These are phyloP conservation scores for Pestalotiopsis sp. DNA, from an alignment of 2,329 filamentous ascomycete genomes.

Conservation along the genomic window DNA sequence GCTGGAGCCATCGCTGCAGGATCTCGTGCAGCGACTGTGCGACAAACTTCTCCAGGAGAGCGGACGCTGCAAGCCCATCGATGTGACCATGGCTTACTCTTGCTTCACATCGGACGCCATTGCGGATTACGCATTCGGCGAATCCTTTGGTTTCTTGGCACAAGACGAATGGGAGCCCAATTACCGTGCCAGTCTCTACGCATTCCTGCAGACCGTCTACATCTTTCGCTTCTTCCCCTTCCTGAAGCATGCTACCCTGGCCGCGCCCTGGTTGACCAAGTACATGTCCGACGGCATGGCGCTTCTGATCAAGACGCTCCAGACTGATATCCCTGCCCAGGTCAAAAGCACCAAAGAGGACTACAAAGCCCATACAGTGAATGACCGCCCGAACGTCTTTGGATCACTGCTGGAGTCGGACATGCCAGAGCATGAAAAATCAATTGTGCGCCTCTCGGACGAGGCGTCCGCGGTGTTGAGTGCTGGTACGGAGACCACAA, in stretches of 20 bases:
- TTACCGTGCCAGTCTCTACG: slow-evolving; percentile 26
- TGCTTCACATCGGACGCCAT: slow-evolving; percentile 44
- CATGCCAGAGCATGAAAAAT: slow-evolving; percentile 19
- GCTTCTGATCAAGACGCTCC: slow-evolving; percentile 21
- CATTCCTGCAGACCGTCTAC: slow-evolving; percentile 23
- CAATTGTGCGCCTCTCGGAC: slow-evolving; percentile 16
- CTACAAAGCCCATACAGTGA: slow-evolving; percentile 16
- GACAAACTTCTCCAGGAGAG: slow-evolving; percentile 32
- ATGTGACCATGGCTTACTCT: slow-evolving; percentile 39
- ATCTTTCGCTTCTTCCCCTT: slow-evolving; percentile 29
- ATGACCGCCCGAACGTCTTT: slow-evolving; percentile 25
- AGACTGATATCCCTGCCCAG: slow-evolving; percentile 19
- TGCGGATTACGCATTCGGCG: slow-evolving; percentile 39
- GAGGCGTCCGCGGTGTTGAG: slow-evolving; percentile 27
- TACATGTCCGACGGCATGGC: slow-evolving; percentile 24
- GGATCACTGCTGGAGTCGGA: slow-evolving; percentile 20
- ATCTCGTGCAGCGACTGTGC: slow-evolving; percentile 21
- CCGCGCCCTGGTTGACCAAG: slow-evolving; percentile 19
- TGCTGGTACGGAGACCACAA: slow-evolving; percentile 35
- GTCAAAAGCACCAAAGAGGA: slow-evolving; percentile 18
- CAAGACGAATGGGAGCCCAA: slow-evolving; percentile 40
- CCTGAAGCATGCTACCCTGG: slow-evolving; percentile 18
- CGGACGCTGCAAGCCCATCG: slow-evolving; percentile 28
- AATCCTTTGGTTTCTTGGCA: slow-evolving; percentile 35
- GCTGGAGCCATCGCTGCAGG: slow-evolving; percentile 20